phyloP scores from a whole-genome alignment of 495 filamentous ascomycete species.

The Copromyces sp. region DNA sequence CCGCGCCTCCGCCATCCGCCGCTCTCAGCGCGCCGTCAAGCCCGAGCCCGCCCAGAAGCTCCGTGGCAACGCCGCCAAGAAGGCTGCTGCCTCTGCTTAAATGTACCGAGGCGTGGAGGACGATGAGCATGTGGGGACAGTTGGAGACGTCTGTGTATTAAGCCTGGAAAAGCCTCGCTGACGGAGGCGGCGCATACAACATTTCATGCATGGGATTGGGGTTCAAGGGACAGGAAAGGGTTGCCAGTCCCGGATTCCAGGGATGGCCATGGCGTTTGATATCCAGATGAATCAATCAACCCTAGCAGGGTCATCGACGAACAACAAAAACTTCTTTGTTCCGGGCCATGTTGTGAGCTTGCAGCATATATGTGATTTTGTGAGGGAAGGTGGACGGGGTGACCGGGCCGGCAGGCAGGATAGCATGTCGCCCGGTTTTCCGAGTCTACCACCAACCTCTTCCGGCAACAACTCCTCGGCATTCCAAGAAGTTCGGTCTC shows the following conservation, averaged over 20 bases:
- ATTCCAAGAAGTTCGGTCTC: neutral
- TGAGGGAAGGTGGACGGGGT: neutral
- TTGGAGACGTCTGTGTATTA: slow-evolving; percentile 14
- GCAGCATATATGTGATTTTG: neutral
- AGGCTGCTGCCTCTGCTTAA: slow-evolving; percentile 38
- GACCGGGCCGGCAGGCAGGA: neutral
- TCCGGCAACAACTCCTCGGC: neutral
- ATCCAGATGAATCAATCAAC: slow-evolving; percentile 22
- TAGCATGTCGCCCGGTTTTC: neutral
- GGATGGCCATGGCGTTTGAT: slow-evolving; percentile 31
- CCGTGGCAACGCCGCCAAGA: slow-evolving; percentile 72
- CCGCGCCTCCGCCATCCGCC: slow-evolving; percentile 77
- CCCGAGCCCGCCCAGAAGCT: slow-evolving; percentile 58
- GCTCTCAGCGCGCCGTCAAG: slow-evolving; percentile 71
- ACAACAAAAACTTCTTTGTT: neutral
- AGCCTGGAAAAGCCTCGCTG: slow-evolving; percentile 8
- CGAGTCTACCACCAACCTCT: neutral
- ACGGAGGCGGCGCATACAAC: slow-evolving; percentile 8
- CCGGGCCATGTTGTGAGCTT: neutral
- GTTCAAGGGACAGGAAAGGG: slow-evolving; percentile 14
- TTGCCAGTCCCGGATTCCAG: slow-evolving; percentile 23
- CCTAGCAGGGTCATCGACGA: slow-evolving; percentile 12
- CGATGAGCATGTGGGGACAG: slow-evolving; percentile 1
- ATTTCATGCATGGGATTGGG: slow-evolving; percentile 15
- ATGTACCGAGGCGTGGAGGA: slow-evolving; percentile 6